These are phyloP conservation scores for Neopestalotiopsis sp. DNA, from an alignment of 2,329 filamentous ascomycete species.

Conservation along the genomic window DNA sequence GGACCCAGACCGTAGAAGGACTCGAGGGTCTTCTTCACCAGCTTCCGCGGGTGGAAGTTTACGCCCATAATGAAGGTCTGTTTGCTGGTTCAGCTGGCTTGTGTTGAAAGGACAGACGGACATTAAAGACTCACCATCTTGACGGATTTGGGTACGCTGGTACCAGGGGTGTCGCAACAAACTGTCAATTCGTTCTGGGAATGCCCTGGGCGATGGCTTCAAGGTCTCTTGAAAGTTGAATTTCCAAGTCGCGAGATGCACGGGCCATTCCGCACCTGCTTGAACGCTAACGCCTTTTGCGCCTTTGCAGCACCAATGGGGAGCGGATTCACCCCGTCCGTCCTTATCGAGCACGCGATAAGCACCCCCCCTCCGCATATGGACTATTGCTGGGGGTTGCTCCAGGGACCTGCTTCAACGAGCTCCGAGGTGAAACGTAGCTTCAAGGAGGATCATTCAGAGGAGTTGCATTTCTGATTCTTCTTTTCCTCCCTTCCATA, in stretches of 20 bases:
- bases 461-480: conserved; percentile 24
- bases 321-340: background rate
- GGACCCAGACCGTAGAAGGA: conserved; percentile 86
- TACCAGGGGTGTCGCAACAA: background rate
- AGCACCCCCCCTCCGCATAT: conserved; percentile 1
- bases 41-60: conserved; percentile 82
- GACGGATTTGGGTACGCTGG: background rate
- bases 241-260: conserved; percentile 10
- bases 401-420: conserved; percentile 19
- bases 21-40: conserved; percentile 84
- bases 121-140: background rate
- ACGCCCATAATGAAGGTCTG: conserved; percentile 86
- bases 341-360: conserved; percentile 11
- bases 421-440: conserved; percentile 27
- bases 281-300: background rate
- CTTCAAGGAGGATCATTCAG: conserved; percentile 21
- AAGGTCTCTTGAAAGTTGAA: conserved; percentile 2
- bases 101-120: no score
- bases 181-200: background rate
- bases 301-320: conserved; percentile 4
- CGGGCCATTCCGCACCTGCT: conserved; percentile 8
- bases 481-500: conserved; percentile 17
- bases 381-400: background rate
- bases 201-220: background rate
- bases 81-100: background rate